These are phyloP conservation scores for Rhynchospora breviuscula DNA, from an alignment of 176 grass and related monocot species.

Conservation along the genomic window DNA sequence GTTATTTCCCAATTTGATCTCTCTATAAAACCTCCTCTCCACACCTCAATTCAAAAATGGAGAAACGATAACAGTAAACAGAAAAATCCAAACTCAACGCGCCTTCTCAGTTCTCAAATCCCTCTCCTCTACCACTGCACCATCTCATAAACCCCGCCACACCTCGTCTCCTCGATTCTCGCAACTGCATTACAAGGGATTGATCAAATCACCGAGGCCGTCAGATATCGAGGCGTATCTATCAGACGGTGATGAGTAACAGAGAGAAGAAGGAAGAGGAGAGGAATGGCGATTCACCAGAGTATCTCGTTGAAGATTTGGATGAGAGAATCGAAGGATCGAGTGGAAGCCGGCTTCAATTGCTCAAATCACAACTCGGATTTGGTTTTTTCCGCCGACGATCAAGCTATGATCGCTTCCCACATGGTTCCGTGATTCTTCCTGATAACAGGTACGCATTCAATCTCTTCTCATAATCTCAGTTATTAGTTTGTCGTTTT, in stretches of 20 bases:
- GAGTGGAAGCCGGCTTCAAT: constrained; percentile 40
- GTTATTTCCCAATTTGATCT: background rate
- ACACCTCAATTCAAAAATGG: background rate
- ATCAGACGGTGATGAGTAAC: constrained; percentile 26
- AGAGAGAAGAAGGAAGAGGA: constrained; percentile 7
- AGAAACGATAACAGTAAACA: background rate
- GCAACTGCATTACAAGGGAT: background rate
- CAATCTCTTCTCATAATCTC: background rate
- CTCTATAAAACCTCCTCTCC: constrained; percentile 8
- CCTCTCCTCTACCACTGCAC: background rate
- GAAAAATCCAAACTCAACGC: background rate
- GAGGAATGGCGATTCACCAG: background rate
- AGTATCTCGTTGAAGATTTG: constrained; percentile 68
- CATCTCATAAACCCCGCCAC: constrained; percentile 26
- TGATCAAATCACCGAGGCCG: background rate
- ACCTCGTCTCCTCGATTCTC: background rate
- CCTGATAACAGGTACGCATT: constrained; percentile 54
- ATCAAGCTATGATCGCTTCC: constrained; percentile 9
- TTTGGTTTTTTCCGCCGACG: constrained; percentile 32
- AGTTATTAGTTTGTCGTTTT: background rate
- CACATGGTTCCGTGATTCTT: constrained; percentile 53
- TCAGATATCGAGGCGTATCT: background rate
- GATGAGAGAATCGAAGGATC: constrained; percentile 46
- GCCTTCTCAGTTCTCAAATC: background rate
- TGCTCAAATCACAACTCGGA: constrained; percentile 52